phyloP scores from a whole-genome alignment of 306 rosid species.

The Inga laurina region DNA sequence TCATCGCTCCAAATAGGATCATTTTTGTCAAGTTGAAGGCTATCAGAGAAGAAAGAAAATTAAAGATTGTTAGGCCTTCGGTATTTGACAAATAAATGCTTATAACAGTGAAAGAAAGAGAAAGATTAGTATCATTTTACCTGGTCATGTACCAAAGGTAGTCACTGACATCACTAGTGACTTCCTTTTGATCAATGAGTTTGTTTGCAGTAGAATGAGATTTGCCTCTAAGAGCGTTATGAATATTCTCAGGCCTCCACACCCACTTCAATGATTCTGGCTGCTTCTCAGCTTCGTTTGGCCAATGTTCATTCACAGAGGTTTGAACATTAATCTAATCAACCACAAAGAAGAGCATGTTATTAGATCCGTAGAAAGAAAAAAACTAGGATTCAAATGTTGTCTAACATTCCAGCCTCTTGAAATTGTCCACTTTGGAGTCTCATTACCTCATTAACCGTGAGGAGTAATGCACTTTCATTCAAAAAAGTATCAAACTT shows the following conservation, averaged over 20 bases:
- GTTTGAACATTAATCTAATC: slow-evolving; percentile 61
- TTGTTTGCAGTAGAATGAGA: slow-evolving; percentile 16
- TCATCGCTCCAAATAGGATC: not conserved
- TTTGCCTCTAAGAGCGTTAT: slow-evolving; percentile 31
- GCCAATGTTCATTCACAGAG: slow-evolving; percentile 41
- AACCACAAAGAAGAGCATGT: not conserved
- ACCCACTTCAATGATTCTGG: slow-evolving; percentile 46
- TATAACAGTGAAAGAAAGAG: too few species aligned
- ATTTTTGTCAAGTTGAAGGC: slow-evolving; percentile 24
- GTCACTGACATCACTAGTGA: slow-evolving; percentile 50
- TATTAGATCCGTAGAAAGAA: not conserved
- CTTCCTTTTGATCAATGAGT: slow-evolving; percentile 52
- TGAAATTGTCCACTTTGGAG: too few species aligned
- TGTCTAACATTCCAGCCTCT: too few species aligned
- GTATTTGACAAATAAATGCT: not conserved
- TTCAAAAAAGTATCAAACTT: too few species aligned
- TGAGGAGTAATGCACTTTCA: too few species aligned
- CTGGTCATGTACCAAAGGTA: slow-evolving; percentile 66
- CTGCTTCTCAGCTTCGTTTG: slow-evolving; percentile 43
- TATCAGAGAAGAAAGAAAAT: not conserved
- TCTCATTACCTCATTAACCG: too few species aligned
- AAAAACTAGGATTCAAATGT: too few species aligned
- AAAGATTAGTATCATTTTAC: slow-evolving; percentile 27
- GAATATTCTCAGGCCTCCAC: slow-evolving; percentile 56
- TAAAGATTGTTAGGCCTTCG: not conserved